These are phyloP conservation scores for Somion occarium DNA, from an alignment of 1,284 basidiomycete genomes.

Conservation along the genomic window DNA sequence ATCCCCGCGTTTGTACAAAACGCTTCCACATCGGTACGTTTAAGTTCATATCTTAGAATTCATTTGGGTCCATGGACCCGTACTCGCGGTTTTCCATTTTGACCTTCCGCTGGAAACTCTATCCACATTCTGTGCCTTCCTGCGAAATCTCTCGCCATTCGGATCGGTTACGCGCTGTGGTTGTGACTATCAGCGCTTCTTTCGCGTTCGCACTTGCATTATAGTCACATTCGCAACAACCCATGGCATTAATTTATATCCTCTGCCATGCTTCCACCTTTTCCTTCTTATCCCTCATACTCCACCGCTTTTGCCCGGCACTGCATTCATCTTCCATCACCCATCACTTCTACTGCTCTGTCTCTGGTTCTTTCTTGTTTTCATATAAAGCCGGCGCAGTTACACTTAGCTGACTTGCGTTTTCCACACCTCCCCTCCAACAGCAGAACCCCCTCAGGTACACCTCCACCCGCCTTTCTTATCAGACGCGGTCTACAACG, in stretches of 20 bases:
- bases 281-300: too few relatives aligned
- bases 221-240: constrained; percentile 3
- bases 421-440: constrained; percentile 17
- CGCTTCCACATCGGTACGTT: constrained; percentile 24
- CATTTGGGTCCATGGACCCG: constrained; percentile 9
- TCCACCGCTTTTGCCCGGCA: too few relatives aligned
- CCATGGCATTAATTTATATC: constrained; percentile 10
- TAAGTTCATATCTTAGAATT: constrained; percentile 12
- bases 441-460: constrained; percentile 16
- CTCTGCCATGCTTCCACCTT: constrained; percentile 8
- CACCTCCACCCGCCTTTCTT: constrained; percentile 18
- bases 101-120: constrained; percentile 16
- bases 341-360: constrained; percentile 3
- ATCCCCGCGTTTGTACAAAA: constrained; percentile 21
- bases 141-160: constrained; percentile 10
- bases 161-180: constrained; percentile 13
- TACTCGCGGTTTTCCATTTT: constrained; percentile 8
- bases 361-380: constrained; percentile 8
- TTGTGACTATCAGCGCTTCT: constrained; percentile 17
- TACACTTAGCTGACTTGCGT: constrained; percentile 9
- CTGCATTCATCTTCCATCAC: constrained; percentile 9
- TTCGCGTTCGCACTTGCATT: constrained; percentile 8
- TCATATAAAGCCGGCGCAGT: constrained; percentile 3
- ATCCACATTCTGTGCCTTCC: constrained; percentile 18
- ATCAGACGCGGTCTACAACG: constrained; percentile 22